phyloP scores from a whole-genome alignment of 768 basidiomycete genomes.

The Russula virescens region DNA sequence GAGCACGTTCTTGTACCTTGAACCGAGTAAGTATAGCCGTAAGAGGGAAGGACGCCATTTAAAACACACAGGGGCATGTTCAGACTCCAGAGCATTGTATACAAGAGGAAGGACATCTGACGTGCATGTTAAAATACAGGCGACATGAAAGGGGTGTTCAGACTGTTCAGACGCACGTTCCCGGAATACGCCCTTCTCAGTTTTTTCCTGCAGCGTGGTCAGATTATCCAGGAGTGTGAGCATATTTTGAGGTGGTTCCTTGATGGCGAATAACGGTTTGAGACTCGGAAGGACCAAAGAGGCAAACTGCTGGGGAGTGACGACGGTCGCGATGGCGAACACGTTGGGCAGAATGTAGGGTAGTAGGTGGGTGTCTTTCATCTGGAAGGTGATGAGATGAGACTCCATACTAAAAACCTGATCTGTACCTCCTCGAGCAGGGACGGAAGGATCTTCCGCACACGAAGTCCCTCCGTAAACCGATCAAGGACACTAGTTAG shows the following conservation, averaged over 20 bases:
- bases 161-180: conserved; percentile 61
- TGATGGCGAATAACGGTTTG: conserved; percentile 83
- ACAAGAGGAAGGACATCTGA: conserved; percentile 93
- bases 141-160: background rate
- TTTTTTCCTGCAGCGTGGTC: conserved; percentile 80
- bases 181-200: conserved; percentile 76
- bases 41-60: background rate
- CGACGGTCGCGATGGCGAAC: conserved; percentile 75
- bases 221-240: conserved; percentile 88
- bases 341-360: conserved; percentile 97
- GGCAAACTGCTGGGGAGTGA: conserved; percentile 79
- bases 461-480: conserved; percentile 83
- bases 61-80: conserved; percentile 62
- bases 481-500: conserved; percentile 70
- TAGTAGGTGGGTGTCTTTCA: conserved; percentile 90
- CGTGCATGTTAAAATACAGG: background rate
- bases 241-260: conserved; percentile 98
- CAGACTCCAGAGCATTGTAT: conserved; percentile 95
- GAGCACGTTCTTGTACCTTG: conserved; percentile 87
- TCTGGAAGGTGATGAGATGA: conserved; percentile 37
- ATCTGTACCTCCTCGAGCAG: conserved; percentile 85
- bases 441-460: conserved; percentile 85
- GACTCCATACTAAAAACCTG: background rate
- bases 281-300: conserved; percentile 76
- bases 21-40: conserved; percentile 15